Evolutionary conservation across 306 rosid species (phyloP).

Genomic region (Cucurbita argyrosperma): DNA sequence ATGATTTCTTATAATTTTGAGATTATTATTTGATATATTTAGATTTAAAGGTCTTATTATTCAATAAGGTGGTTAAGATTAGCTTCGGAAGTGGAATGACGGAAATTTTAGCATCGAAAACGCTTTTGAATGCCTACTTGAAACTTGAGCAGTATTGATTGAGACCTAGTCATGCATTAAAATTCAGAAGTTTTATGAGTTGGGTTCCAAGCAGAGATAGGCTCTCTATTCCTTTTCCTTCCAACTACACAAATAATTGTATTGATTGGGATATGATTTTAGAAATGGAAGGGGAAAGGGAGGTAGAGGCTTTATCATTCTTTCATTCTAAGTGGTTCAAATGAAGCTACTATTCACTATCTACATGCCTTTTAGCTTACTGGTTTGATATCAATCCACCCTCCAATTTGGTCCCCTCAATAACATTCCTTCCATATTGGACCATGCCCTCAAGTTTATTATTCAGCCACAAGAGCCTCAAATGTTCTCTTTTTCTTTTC

Average conservation of each 20-base stretch:
- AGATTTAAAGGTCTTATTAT: too few species aligned
- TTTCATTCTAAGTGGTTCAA: background rate
- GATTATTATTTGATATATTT: too few species aligned
- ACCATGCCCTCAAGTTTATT: background rate
- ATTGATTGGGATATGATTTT: background rate
- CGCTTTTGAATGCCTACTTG: too few species aligned
- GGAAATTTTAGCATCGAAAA: too few species aligned
- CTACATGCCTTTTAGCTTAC: background rate
- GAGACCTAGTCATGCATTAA: background rate
- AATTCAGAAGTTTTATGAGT: background rate
- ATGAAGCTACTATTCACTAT: constrained; percentile 1
- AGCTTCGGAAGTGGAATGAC: too few species aligned
- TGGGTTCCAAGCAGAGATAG: background rate
- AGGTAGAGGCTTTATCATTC: background rate
- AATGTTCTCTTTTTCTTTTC: background rate
- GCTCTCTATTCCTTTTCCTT: background rate
- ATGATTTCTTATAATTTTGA: too few species aligned
- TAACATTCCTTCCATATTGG: constrained; percentile 4
- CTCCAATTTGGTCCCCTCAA: constrained; percentile 2
- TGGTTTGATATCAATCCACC: constrained; percentile 5
- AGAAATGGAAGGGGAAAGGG: background rate
- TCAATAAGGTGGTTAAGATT: too few species aligned
- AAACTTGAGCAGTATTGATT: too few species aligned
- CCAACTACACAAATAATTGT: background rate
- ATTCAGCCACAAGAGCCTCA: background rate